Evolutionary conservation across 2,329 filamentous ascomycete species (phyloP).

Genomic region (Podosphaera aphanis): DNA sequence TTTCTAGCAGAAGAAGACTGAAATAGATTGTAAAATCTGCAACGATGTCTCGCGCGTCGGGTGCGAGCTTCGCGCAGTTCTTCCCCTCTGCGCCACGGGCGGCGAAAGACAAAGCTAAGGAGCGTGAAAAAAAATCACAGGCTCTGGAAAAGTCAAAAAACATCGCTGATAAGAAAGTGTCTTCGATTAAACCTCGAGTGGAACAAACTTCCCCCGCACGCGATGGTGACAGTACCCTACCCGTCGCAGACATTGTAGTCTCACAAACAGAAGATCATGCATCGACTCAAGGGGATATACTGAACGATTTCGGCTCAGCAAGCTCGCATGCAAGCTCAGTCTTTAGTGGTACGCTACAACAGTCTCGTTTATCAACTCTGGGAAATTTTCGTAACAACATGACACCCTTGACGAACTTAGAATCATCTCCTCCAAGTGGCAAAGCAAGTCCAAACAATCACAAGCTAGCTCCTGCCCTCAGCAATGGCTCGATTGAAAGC

Average conservation of each 20-base stretch:
- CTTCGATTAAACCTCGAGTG: slow-evolving; percentile 10
- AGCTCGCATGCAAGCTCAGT: slow-evolving; percentile 52
- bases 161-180: slow-evolving; percentile 17
- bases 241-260: slow-evolving; percentile 8
- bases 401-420: slow-evolving; percentile 42
- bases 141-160: slow-evolving; percentile 13
- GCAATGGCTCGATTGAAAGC: slow-evolving; percentile 10
- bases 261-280: slow-evolving; percentile 28
- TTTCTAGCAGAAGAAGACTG: slow-evolving; percentile 13
- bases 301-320: slow-evolving; percentile 47
- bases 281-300: slow-evolving; percentile 36
- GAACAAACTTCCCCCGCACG: slow-evolving; percentile 14
- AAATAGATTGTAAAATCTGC: slow-evolving; percentile 16
- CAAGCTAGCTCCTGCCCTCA: slow-evolving; percentile 13
- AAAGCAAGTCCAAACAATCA: slow-evolving; percentile 26
- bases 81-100: slow-evolving; percentile 48
- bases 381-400: slow-evolving; percentile 20
- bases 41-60: slow-evolving; percentile 57
- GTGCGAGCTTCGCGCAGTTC: slow-evolving; percentile 66
- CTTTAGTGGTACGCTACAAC: slow-evolving; percentile 26
- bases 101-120: slow-evolving; percentile 31
- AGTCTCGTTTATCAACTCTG: slow-evolving; percentile 10
- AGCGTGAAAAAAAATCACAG: slow-evolving; percentile 32
- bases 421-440: slow-evolving; percentile 41
- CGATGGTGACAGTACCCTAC: slow-evolving; percentile 6